These are phyloP conservation scores for Penicillium thymicola DNA, from an alignment of 2,329 filamentous ascomycete species.

Conservation along the genomic window DNA sequence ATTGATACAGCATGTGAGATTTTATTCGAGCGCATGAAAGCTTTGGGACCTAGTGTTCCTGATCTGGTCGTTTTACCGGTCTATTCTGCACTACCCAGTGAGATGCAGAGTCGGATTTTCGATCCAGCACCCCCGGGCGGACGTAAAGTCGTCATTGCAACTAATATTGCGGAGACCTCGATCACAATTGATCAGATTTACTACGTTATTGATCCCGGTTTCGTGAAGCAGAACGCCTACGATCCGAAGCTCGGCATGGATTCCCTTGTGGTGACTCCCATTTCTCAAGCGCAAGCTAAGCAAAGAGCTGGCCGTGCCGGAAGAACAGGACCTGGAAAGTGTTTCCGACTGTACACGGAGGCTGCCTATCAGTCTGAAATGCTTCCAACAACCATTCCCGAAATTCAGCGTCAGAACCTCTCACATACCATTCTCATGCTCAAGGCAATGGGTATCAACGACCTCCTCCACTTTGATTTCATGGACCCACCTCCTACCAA, in stretches of 20 bases:
- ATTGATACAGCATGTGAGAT: slow-evolving; percentile 95
- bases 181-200: slow-evolving; percentile 98
- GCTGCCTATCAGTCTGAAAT: slow-evolving; percentile 94
- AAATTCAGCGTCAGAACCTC: slow-evolving; percentile 93
- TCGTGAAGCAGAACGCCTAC: slow-evolving; percentile 96
- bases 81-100: slow-evolving; percentile 89
- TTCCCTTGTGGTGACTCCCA: slow-evolving; percentile 88
- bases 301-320: slow-evolving; percentile 91
- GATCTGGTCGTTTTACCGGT: slow-evolving; percentile 91
- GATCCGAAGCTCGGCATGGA: slow-evolving; percentile 98
- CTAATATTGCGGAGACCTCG: slow-evolving; percentile 96
- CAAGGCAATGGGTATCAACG: slow-evolving; percentile 99
- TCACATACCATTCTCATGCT: slow-evolving; percentile 93
- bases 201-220: slow-evolving; percentile 94
- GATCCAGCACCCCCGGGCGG: slow-evolving; percentile 83
- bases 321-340: slow-evolving; percentile 91
- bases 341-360: slow-evolving; percentile 93
- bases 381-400: slow-evolving; percentile 91
- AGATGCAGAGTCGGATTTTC: slow-evolving; percentile 92
- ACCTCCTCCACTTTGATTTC: slow-evolving; percentile 94
- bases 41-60: slow-evolving; percentile 81
- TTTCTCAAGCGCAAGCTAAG: slow-evolving; percentile 94
- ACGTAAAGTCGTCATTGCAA: slow-evolving; percentile 94
- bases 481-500: slow-evolving; percentile 98
- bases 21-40: slow-evolving; percentile 92